Evolutionary conservation across 495 filamentous ascomycete species (phyloP), one percentile per base, ranked within the genome.

Genomic region (Hypoxylon lienhwacheense): DNA sequence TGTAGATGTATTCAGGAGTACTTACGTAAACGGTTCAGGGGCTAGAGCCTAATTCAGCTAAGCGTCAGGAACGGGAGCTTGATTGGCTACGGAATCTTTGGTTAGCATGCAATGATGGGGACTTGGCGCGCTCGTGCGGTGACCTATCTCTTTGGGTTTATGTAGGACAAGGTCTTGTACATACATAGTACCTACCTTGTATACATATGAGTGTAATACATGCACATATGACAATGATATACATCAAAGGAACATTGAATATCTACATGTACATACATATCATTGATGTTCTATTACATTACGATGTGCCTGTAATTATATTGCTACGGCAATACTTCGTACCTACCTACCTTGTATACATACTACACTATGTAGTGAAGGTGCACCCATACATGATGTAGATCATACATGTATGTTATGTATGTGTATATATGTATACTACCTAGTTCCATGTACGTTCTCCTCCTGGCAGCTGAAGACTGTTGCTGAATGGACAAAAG

Each of bases 41-140:
- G 36, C 34, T 57, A 53, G 29, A 46, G 8, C 41, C 40, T n/a
- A 35, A 62, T 24, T 43, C 20, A 61, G 72, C 52, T 59, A 69
- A 75, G 71, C 68, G 68, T 65, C 74, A 77, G 74, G 74, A 66
- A 77, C 73, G 66, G 59, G 29, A 31, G 36, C 59, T 42, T 68
- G 45, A 77, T 77, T 77, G 74, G 74, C 69, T 71, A 72, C 72
- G 72, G 72, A 72, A 66, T 61, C 63, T 53, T 36, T 66, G 56
- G 49, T 58, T 61, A 67, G 65, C 55, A 69, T 66, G 67, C 21
- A 36, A 35, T 53, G 33, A 59, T 47, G 39, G 53, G n/a, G 36
- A 64, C 56, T 55, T 61, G 57, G 61, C 47, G 57, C 35, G 19
- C 40, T 15, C 42, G 24, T 29, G 25, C 29, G 59, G n/a, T n/a